These are phyloP conservation scores for Acer yangbiense DNA, from an alignment of 345 rosid genomes.

Conservation along the genomic window DNA sequence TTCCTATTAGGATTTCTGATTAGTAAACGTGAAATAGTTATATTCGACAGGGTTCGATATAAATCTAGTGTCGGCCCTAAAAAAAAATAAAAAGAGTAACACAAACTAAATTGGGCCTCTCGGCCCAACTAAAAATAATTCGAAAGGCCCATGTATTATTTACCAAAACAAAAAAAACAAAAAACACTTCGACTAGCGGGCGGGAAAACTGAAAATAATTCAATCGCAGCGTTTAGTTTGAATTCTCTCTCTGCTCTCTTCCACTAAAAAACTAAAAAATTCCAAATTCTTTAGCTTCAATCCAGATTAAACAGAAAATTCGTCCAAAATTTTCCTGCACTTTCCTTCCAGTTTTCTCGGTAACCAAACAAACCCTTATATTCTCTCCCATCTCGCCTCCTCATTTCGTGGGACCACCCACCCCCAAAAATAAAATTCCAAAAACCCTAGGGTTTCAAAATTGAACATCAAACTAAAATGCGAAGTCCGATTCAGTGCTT, in stretches of 20 bases:
- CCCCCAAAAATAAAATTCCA: not conserved
- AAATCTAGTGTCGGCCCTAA: no score
- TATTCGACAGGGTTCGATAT: no score
- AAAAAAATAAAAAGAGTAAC: not conserved
- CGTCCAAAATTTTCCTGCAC: not conserved
- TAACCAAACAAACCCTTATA: slow-evolving; percentile 11
- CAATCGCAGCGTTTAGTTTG: slow-evolving; percentile 12
- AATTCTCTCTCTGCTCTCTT: slow-evolving; percentile 3
- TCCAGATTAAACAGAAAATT: not conserved
- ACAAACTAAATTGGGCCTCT: not conserved
- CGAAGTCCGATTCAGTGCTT: not conserved
- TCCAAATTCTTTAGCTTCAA: slow-evolving; percentile 2
- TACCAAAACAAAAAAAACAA: not conserved
- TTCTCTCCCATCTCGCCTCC: not conserved
- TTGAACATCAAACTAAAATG: slow-evolving; percentile 13
- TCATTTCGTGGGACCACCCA: no score
- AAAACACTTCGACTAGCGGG: not conserved
- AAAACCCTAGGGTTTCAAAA: slow-evolving; percentile 22
- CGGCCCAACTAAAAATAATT: not conserved
- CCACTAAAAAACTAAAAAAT: not conserved
- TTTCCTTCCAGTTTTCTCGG: slow-evolving; percentile 21
- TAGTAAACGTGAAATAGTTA: no score
- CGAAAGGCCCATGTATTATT: slow-evolving; percentile 1
- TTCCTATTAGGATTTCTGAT: no score
- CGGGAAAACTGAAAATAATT: slow-evolving; percentile 24